Base-by-base conservation (phyloP, 495 filamentous ascomycete species). In the Extremus antarcticus region DNA sequence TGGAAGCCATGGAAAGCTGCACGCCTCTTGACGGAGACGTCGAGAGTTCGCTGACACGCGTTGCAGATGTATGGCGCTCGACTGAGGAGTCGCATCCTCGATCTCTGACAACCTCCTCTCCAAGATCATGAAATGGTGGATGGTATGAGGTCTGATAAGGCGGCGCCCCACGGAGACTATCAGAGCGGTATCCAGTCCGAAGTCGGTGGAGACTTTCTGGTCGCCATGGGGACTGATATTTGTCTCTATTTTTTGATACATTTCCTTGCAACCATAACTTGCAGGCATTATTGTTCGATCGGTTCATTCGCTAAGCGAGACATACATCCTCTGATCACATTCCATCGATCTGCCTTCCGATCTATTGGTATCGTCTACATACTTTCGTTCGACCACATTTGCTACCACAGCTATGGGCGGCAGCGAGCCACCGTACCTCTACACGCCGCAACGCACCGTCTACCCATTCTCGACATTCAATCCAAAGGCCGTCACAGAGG, bases 401-500 rank as follows among this genome's bases (percentile, higher is more conserved):
- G 21, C 46, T 25, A 48, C 46, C 46, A 45, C 16, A 8, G 29
- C 54, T 38, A 50, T 35, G 54, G 65, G 65, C 60, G 63, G 65
- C 48, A 55, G 21, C 53, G 47, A 77, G 51, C 81, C 77, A 72
- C 89, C 89, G 51, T 94, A 84, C 74, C 73, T 94, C 70, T 94
- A 94, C 70, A 78, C 83, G 55, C 76, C 72, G 53, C 29, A 41
- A 1, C 29, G 70, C 65, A 50, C 75, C 77, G 63, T 59, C 66
- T 20, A 76, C 72, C 24, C 24, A 4, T 39, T 11, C 32, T 74
- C 85, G 32, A 63, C 67, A 0, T 95, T 92, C 71, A 86, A 95
- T 63, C 90, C 90, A 15, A 92, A 88, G 63, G 83, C 84, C 52
- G 79, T 85, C 32, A 87, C 88, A 9, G 76, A 85, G 66, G 84